Base-by-base conservation (phyloP, 768 basidiomycete genomes). In the Mycena indigotica region DNA sequence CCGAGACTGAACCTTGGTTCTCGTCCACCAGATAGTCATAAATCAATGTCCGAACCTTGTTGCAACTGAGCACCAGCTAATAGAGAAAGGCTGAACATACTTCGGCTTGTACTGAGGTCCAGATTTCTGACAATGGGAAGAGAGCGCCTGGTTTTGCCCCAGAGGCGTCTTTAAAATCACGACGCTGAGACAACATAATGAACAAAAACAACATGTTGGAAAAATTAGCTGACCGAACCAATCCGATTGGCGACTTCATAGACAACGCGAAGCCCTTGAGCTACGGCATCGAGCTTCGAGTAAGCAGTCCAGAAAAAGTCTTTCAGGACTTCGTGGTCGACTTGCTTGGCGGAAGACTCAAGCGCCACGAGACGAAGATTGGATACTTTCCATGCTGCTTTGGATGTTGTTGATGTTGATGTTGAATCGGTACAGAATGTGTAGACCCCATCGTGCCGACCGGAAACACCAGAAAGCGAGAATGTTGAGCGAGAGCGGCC, bases 261-360 rank as follows among this genome's bases (percentile, higher is more conserved):
- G 3, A 95, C 83, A 3, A 97, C 88, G 52, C 95, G 79, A 60
- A 97, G 77, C 10, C 95, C 93, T 70, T 99, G 95, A 15, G 89
- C 81, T 19, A 98, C 91, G 28, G 97, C 97, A 67, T 95, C 89
- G 46, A 99, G 67, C 72, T 99, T 98, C 16, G 94, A 97, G 70
- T 93, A 99, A 16, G 96, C 69, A 2, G 96, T 97, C 96, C 96
- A 98, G 72, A 98, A 98, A 30, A 99, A 79, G 70, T 98, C 97
- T 58, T 78, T 82, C 53, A 99, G 71, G 15, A 90, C 89, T 67
- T 96, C 94, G 58, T 93, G 91, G 65, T 97, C 91, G 17, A 80
- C 76, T 28, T 84, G 81, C 60, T 87, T 89, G 0, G 85, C 76
- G 17, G 87, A 83, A 5, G 86, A 84, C 66, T 93, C 93, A 61